Evolutionary conservation across 2,329 filamentous ascomycete species (phyloP), one percentile per base, ranked within the genome.

Genomic region (Xylariaceae sp.): DNA sequence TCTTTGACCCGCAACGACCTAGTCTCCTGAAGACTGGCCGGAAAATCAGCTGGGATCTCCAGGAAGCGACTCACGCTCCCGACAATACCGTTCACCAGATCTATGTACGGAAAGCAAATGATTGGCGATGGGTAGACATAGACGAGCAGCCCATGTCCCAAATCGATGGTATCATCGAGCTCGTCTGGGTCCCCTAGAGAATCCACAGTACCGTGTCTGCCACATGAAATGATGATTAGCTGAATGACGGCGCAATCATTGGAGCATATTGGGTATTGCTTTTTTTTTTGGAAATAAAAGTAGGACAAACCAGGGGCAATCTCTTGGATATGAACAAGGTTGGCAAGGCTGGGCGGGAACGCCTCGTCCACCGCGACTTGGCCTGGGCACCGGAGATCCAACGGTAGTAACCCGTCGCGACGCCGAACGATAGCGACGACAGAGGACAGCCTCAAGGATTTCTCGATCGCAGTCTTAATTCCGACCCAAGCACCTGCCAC

Each of bases 21-120:
- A 75, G 71, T 38, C 67, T 81, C 9, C 64, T 74, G 34, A 72
- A 73, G 63, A 79, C 75, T 0, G 78, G 77, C 5, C 70, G 73
- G 44, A 80, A 80, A 66, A 77, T 77, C 28, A 72, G 75, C 22
- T 80, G 77, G 77, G 80, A 83, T 45, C 64, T 83, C 28, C 73
- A 77, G 54, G 78, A 83, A 56, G 73, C 77, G 0, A 66, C 64
- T 1, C 58, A 79, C 5, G 72, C 73, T 36, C 63, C 69, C 0
- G 78, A 82, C 59, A 77, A 77, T 14, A 77, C 72, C 1, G 73
- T 83, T 10, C 70, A 71, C 33, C 80, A 84, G 61, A 71, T 76
- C 1, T 84, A 81, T 56, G 75, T 78, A 13, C 71, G 79, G 28
- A 78, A 76, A 60, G 72, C 73, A 39, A 72, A 79, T 46, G 80